phyloP scores from a whole-genome alignment of 1,284 basidiomycete species.

The Apiotrichum laibachii region DNA sequence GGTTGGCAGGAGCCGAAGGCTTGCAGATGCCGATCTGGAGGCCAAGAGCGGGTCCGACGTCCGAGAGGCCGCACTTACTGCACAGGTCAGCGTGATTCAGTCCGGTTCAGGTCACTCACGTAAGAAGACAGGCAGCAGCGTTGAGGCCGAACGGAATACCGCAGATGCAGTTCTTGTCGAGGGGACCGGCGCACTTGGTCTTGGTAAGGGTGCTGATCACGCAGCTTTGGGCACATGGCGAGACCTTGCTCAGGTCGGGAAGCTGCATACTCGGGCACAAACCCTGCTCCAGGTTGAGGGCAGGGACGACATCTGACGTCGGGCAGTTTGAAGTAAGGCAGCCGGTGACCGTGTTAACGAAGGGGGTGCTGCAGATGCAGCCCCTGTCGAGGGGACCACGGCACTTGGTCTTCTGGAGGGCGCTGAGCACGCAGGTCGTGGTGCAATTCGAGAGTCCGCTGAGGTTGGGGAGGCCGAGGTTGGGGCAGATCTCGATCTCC shows the following conservation, averaged over 20 bases:
- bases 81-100: neutral
- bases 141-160: neutral
- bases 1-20: neutral
- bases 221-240: neutral
- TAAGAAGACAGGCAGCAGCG: neutral
- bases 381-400: slow-evolving; percentile 10
- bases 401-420: slow-evolving; percentile 3
- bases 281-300: slow-evolving; percentile 1
- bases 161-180: slow-evolving; percentile 14
- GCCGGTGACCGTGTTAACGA: neutral
- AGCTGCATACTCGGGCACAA: slow-evolving; percentile 9
- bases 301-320: neutral
- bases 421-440: neutral
- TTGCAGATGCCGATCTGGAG: slow-evolving; percentile 11
- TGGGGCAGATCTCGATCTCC: slow-evolving; percentile 4
- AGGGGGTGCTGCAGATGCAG: slow-evolving; percentile 9
- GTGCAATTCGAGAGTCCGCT: neutral
- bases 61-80: slow-evolving; percentile 1
- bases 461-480: slow-evolving; percentile 13
- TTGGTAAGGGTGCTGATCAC: slow-evolving; percentile 3
- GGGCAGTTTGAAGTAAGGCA: too few relatives aligned
- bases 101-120: neutral
- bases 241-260: slow-evolving; percentile 3
- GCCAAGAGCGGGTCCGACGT: neutral
- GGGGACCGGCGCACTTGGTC: slow-evolving; percentile 7